A percentile compares a stretch with the other conserved stretches of the same genome.
phyloP scores from a whole-genome alignment of 2,329 filamentous ascomycete species.

The Exophiala dermatitidis region DNA sequence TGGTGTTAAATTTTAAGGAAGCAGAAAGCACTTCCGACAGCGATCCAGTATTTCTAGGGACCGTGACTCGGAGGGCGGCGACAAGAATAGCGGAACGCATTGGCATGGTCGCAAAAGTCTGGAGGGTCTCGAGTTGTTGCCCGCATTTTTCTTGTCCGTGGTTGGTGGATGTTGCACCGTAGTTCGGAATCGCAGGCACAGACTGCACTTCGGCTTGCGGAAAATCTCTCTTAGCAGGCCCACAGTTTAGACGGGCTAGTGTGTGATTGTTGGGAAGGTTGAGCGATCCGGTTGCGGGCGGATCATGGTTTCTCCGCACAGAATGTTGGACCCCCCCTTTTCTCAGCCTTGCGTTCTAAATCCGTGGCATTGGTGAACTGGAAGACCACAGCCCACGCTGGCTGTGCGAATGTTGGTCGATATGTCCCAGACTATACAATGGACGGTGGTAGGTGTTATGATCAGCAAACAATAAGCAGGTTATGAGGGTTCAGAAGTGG shows the following conservation, averaged over 20 bases:
- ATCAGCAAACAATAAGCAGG: too few species aligned
- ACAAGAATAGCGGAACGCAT: not conserved
- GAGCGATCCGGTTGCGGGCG: not conserved
- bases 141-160: not conserved
- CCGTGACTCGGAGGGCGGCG: not conserved
- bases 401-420: too few species aligned
- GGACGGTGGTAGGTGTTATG: too few species aligned
- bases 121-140: not conserved
- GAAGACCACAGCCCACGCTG: too few species aligned
- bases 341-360: not conserved
- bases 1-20: slow-evolving; percentile 9
- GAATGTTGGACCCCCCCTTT: not conserved
- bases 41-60: not conserved
- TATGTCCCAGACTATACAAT: too few species aligned
- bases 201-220: not conserved
- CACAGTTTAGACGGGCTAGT: not conserved
- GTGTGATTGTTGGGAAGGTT: not conserved
- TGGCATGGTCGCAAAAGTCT: not conserved
- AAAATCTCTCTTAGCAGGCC: not conserved
- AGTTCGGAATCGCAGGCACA: not conserved
- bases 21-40: not conserved
- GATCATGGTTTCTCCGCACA: not conserved
- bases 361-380: too few species aligned
- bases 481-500: too few species aligned
- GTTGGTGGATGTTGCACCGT: not conserved